phyloP scores from a whole-genome alignment of 495 filamentous ascomycete genomes.

The Podospora pseudopauciseta region DNA sequence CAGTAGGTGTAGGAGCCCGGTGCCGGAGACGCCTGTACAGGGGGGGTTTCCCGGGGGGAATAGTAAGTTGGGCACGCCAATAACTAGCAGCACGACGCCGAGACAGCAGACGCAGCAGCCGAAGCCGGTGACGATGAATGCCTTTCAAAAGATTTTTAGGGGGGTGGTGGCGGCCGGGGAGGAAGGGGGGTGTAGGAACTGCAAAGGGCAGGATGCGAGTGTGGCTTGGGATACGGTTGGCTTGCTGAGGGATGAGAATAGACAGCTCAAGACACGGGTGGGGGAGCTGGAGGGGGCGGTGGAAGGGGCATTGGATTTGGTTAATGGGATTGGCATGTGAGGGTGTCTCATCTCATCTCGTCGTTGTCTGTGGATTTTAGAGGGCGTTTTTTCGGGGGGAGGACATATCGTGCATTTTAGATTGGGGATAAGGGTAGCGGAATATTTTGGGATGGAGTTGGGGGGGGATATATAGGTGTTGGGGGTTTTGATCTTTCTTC shows the following conservation, averaged over 20 bases:
- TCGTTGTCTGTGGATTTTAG: too few species aligned
- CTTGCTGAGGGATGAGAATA: conserved; percentile 69
- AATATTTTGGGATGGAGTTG: background rate
- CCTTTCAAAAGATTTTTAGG: conserved; percentile 52
- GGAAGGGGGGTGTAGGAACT: conserved; percentile 52
- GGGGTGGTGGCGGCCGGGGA: conserved; percentile 36
- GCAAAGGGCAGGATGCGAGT: conserved; percentile 57
- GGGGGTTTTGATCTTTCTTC: background rate
- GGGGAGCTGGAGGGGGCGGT: conserved; percentile 64
- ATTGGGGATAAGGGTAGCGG: too few species aligned
- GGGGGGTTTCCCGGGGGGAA: background rate
- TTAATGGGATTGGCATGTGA: conserved; percentile 47
- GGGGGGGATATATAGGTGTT: background rate
- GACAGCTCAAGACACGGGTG: conserved; percentile 62
- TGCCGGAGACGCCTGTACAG: conserved; percentile 6
- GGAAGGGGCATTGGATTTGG: conserved; percentile 66
- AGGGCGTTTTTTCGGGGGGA: background rate
- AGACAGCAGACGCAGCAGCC: conserved; percentile 5
- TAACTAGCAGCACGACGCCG: conserved; percentile 12
- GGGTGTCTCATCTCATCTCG: background rate
- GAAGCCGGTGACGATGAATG: conserved; percentile 31
- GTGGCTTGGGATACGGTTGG: conserved; percentile 70
- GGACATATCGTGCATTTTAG: background rate
- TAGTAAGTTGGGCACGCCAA: conserved; percentile 9
- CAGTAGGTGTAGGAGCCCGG: conserved; percentile 51